A percentile compares a stretch with the other conserved stretches of the same genome.
Conservation (phyloP, 2,329 filamentous ascomycete genomes). For the Fusarium austroafricanum region DNA sequence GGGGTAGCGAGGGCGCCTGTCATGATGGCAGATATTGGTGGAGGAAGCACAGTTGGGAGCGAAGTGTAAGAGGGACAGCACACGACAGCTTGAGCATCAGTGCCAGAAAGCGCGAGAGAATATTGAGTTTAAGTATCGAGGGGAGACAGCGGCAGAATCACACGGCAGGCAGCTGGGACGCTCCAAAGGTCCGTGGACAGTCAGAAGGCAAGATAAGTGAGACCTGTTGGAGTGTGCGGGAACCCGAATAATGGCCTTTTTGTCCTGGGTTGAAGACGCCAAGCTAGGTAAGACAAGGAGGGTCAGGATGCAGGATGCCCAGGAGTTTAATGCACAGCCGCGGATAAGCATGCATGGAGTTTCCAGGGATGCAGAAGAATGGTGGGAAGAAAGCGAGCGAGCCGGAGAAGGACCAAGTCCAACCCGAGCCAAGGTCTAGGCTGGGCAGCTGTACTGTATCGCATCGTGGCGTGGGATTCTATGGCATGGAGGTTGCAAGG, state of each 20-base stretch:
- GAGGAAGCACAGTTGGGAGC: slow-evolving; percentile 27
- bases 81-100: slow-evolving; percentile 43
- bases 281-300: slow-evolving; percentile 44
- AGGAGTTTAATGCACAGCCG: slow-evolving; percentile 43
- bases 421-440: slow-evolving; percentile 34
- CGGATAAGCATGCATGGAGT: slow-evolving; percentile 45
- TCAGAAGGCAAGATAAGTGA: slow-evolving; percentile 37
- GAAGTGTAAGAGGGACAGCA: slow-evolving; percentile 35
- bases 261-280: slow-evolving; percentile 23
- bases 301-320: slow-evolving; percentile 42
- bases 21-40: slow-evolving; percentile 45
- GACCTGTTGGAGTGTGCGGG: slow-evolving; percentile 24
- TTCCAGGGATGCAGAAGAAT: slow-evolving; percentile 39
- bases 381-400: slow-evolving; percentile 39
- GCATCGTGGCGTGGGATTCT: slow-evolving; percentile 41
- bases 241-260: slow-evolving; percentile 40
- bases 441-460: slow-evolving; percentile 42
- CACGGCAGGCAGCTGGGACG: slow-evolving; percentile 31
- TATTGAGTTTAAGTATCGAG: slow-evolving; percentile 27
- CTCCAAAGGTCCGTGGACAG: slow-evolving; percentile 24
- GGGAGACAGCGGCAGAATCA: slow-evolving; percentile 24
- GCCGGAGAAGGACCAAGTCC: slow-evolving; percentile 40
- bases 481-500: slow-evolving; percentile 43
- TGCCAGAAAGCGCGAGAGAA: slow-evolving; percentile 29
- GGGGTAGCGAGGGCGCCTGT: slow-evolving; percentile 48